Evolutionary conservation across 192 early-diverging fungal species (phyloP), one percentile per base, ranked within the genome.

Genomic region (Pecoramyces ruminantium): DNA sequence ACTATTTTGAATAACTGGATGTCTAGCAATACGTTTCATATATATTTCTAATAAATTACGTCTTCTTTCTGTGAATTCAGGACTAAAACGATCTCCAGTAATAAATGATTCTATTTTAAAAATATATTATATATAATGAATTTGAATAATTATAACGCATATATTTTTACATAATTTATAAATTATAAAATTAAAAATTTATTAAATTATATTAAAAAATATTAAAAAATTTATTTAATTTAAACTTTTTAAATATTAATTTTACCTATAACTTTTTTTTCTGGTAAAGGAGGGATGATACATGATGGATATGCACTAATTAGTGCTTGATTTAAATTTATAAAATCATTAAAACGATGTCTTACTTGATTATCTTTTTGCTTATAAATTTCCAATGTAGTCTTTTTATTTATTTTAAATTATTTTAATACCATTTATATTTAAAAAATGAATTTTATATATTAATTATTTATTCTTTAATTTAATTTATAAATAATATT

Each of bases 341-440:
- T 91, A 91, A 99, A 99, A 84, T 99, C 97, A 83, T 95, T 95
- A 86, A 94, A 99, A 83, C 97, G 89, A 79, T 96, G 90, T 77
- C 96, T 90, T 12, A 97, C 90, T 30, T 91, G 88, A 29, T 91
- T 87, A 77, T 89, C 87, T 5, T 88, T 81, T 27, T 81, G 82
- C 9, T 82, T 78, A 81, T 91, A 94, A 8, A 86, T 84, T 25
- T 89, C 86, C 17, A 94, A 79, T 2, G 84, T 82, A 6, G 93
- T 93, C 94, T 95, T 78, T 78, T n/a, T 28, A 79, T 25, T 8
- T n/a, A n/a, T n/a, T n/a, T n/a, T n/a, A n/a, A n/a, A n/a, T n/a
- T n/a, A n/a, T n/a, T n/a, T n/a, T n/a, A n/a, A n/a, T n/a, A n/a
- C n/a, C n/a, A n/a, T n/a, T n/a, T n/a, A n/a, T n/a, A n/a, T n/a